These are phyloP conservation scores for Candida sphagnicola DNA, from an alignment of 805 yeast genomes.

Conservation along the genomic window DNA sequence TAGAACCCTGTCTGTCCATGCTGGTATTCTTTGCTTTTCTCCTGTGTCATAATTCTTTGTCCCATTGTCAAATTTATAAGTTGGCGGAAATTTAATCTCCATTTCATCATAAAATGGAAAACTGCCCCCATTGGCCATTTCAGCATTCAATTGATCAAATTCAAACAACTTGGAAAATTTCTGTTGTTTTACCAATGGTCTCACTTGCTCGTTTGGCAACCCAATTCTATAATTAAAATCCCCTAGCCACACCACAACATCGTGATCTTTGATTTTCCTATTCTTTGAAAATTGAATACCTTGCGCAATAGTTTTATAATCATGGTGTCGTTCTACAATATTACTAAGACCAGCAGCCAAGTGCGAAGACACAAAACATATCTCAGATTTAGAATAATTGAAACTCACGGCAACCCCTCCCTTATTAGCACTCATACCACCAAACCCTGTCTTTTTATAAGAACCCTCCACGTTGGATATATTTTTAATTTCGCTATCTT, in stretches of 20 bases:
- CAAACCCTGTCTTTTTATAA: constrained; percentile 86
- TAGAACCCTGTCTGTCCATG: constrained; percentile 93
- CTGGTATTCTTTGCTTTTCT: constrained; percentile 89
- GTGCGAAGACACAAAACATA: constrained; percentile 83
- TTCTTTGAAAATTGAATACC: constrained; percentile 63
- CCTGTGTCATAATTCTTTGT: constrained; percentile 79
- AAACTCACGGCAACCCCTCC: constrained; percentile 78
- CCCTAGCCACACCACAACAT: constrained; percentile 88
- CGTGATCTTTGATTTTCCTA: constrained; percentile 60
- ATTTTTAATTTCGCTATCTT: constrained; percentile 45
- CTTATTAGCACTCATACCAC: constrained; percentile 81
- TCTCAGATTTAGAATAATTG: constrained; percentile 57
- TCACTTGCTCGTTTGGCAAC: constrained; percentile 69
- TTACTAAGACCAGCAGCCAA: constrained; percentile 90
- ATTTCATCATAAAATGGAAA: constrained; percentile 76
- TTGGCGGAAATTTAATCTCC: constrained; percentile 76
- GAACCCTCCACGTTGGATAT: constrained; percentile 65
- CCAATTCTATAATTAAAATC: constrained; percentile 85
- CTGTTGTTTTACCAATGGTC: constrained; percentile 45
- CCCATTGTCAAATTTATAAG: constrained; percentile 89
- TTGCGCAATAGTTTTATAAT: constrained; percentile 73
- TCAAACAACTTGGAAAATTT: constrained; percentile 52
- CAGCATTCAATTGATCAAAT: constrained; percentile 74
- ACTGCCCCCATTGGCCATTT: constrained; percentile 65
- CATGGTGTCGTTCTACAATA: constrained; percentile 78